Conservation (phyloP, 495 filamentous ascomycete genomes). For the Hypoxylon perforatum region DNA sequence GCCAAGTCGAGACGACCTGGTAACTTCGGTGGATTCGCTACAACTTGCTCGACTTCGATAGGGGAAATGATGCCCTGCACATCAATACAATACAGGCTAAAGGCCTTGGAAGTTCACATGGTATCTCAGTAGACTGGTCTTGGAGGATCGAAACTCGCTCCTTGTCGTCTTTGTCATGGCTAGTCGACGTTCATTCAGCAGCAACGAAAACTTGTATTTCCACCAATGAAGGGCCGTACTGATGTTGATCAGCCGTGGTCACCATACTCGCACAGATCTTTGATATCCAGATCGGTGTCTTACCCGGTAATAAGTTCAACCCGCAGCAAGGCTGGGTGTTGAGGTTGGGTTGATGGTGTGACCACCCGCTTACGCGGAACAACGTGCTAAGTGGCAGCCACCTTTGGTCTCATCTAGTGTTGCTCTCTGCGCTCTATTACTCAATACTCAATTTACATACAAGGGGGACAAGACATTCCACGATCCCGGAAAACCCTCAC, state of each 20-base stretch:
- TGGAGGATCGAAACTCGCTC: constrained; percentile 4
- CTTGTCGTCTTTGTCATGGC: not conserved
- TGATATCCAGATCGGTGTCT: not conserved
- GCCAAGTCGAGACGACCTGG: constrained; percentile 1
- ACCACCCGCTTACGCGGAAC: not conserved
- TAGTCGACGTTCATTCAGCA: not conserved
- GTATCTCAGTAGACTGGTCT: not conserved
- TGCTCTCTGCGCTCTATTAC: not conserved
- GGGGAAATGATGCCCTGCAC: not conserved
- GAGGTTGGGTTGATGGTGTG: not conserved
- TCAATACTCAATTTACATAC: not conserved
- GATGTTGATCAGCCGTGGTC: not conserved
- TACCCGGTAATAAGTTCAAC: too few relatives aligned
- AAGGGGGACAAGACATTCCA: not conserved
- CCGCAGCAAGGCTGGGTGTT: not conserved
- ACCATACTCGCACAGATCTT: constrained; percentile 2
- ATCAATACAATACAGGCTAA: constrained; percentile 15
- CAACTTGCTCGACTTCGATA: not conserved
- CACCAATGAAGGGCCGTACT: constrained; percentile 25
- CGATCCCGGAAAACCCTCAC: constrained; percentile 13
- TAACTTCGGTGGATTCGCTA: constrained; percentile 9
- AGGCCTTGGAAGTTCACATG: not conserved
- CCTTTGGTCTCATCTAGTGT: not conserved
- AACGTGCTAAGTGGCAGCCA: not conserved
- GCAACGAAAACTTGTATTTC: constrained; percentile 19